Evolutionary conservation across 306 rosid species (phyloP).

Genomic region (Carpinus fangiana): DNA sequence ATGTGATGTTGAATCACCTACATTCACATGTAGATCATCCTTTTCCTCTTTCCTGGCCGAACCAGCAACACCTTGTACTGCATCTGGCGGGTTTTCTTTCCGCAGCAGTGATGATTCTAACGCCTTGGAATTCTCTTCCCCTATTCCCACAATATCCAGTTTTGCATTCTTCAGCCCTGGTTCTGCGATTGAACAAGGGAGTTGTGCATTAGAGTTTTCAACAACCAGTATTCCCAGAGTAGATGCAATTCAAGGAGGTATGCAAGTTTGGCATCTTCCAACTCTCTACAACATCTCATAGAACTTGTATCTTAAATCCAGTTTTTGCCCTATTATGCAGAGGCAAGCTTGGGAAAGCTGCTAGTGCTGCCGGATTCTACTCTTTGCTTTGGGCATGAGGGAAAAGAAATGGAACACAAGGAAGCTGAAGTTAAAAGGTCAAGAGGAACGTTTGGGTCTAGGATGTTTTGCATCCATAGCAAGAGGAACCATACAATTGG

Average conservation of each 20-base stretch:
- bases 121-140: constrained; percentile 48
- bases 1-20: constrained; percentile 61
- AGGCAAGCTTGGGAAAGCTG: constrained; percentile 50
- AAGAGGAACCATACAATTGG: constrained; percentile 86
- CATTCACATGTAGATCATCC: constrained; percentile 77
- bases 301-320: constrained; percentile 15
- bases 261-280: constrained; percentile 9
- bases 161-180: constrained; percentile 71
- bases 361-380: constrained; percentile 54
- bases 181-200: constrained; percentile 49
- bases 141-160: constrained; percentile 69
- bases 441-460: constrained; percentile 47
- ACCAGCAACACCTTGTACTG: constrained; percentile 56
- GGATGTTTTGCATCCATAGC: constrained; percentile 59
- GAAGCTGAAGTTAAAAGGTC: constrained; percentile 54
- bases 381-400: constrained; percentile 33
- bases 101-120: constrained; percentile 38
- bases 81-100: constrained; percentile 67
- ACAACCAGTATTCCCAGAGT: constrained; percentile 38
- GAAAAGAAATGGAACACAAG: constrained; percentile 35
- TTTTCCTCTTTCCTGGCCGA: constrained; percentile 63
- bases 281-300: neutral
- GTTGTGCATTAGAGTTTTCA: constrained; percentile 49
- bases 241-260: constrained; percentile 55
- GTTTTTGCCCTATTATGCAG: constrained; percentile 36